Evolutionary conservation across 192 early-diverging fungal genomes (phyloP).

Genomic region (Coemansia sp.): DNA sequence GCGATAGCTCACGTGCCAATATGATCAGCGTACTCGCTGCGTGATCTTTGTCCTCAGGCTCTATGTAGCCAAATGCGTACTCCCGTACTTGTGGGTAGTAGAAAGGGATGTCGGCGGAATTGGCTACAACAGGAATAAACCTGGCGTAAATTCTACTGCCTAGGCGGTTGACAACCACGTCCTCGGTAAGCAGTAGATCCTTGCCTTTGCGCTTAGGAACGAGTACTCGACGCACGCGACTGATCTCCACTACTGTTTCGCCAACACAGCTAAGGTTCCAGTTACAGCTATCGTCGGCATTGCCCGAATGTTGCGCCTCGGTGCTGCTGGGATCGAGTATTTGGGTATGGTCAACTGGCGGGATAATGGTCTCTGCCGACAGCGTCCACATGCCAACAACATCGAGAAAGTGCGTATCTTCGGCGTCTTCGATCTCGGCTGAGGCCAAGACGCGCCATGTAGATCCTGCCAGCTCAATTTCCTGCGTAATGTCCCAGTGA

Average conservation of each 20-base stretch:
- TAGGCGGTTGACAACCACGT: constrained; percentile 28
- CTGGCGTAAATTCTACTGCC: constrained; percentile 22
- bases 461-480: constrained; percentile 8
- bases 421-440: constrained; percentile 31
- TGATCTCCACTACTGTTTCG: background rate
- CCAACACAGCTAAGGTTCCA: background rate
- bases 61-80: constrained; percentile 43
- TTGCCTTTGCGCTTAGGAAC: constrained; percentile 54
- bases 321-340: constrained; percentile 13
- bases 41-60: background rate
- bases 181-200: constrained; percentile 36
- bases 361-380: constrained; percentile 65
- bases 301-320: background rate
- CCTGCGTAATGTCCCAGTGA: constrained; percentile 20
- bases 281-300: background rate
- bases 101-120: constrained; percentile 45
- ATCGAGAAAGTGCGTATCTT: constrained; percentile 41
- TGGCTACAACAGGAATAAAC: constrained; percentile 29
- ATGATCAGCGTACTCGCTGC: constrained; percentile 14
- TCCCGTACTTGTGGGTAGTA: constrained; percentile 50
- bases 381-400: constrained; percentile 63
- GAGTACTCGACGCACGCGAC: constrained; percentile 29
- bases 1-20: constrained; percentile 28
- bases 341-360: constrained; percentile 62
- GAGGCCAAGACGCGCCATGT: constrained; percentile 39